Base-by-base conservation (phyloP, 257 asterid genomes). In the Hygrophila difformis region DNA sequence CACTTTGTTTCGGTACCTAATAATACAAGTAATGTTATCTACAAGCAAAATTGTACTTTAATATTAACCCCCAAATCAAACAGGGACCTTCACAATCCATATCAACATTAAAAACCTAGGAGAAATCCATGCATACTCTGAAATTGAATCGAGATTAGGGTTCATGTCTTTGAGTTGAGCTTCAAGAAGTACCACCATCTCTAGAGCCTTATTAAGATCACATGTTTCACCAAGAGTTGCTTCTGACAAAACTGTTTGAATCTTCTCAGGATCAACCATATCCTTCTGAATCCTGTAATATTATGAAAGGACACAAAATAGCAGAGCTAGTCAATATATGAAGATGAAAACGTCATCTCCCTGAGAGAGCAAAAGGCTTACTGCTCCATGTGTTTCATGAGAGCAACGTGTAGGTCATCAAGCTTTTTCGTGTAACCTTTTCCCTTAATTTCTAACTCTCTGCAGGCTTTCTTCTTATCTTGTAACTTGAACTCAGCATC, bases 401-500 rank as follows among this genome's bases (percentile, higher is more conserved):
- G 66, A 49, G 92, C 72, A 59, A 51, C 57, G 35, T 66, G 79
- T 44, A 91, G 80, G 74, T 86, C 96, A 51, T 73, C 79, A 48
- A 78, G 66, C 67, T 74, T 87, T 75, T 74, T 91, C 76, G 70
- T 78, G 67, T 75, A 91, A 49, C 73, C 82, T 74, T 80, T 86
- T 39, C 86, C 93, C 71, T 76, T 82, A 1, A 50, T 31, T 67
- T 80, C 95, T 61, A 80, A 51, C 51, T 82, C 96, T 56, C 76
- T 86, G 63, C 61, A 68, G 19, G 66, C 76, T 69, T 80, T 86
- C 72, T 73, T 82, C 79, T 74, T 78, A 61, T 86, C 96, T 61
- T 80, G 93, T 57, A 86, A 68, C 87, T 86, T 91, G 83, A 77
- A 91, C 21, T 86, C 99, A 53, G 87, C 87, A 70, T 91, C 96